These are phyloP conservation scores for Achaetomium macrosporum DNA, from an alignment of 2,329 filamentous ascomycete genomes.

Conservation along the genomic window DNA sequence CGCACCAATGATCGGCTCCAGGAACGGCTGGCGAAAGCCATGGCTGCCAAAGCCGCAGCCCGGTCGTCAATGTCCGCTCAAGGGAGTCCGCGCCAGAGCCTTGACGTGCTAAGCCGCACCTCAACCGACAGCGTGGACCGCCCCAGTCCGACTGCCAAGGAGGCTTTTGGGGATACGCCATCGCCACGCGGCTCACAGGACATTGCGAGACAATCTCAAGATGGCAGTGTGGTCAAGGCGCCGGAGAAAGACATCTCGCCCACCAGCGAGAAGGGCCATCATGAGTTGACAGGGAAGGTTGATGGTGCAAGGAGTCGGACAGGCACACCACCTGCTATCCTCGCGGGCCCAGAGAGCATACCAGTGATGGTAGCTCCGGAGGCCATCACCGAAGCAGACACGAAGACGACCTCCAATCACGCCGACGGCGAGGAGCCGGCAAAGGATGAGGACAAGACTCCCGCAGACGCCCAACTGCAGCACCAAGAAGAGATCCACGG, in stretches of 20 bases:
- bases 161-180: slow-evolving; percentile 12
- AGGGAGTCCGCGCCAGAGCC: slow-evolving; percentile 38
- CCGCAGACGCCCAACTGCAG: slow-evolving; percentile 40
- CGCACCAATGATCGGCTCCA: slow-evolving; percentile 76
- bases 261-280: not conserved
- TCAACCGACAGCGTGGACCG: slow-evolving; percentile 29
- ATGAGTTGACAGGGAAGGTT: not conserved
- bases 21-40: slow-evolving; percentile 80
- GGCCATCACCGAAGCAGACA: not conserved
- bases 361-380: not conserved
- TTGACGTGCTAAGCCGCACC: slow-evolving; percentile 31
- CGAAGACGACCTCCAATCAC: slow-evolving; percentile 1
- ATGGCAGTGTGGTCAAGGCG: not conserved
- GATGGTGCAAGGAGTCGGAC: slow-evolving; percentile 4
- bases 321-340: slow-evolving; percentile 5
- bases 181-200: slow-evolving; percentile 27
- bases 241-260: not conserved
- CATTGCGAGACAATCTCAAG: slow-evolving; percentile 17
- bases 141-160: slow-evolving; percentile 17
- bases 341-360: not conserved
- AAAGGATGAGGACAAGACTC: slow-evolving; percentile 32
- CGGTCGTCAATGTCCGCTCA: slow-evolving; percentile 33
- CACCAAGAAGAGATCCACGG: slow-evolving; percentile 77
- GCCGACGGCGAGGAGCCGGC: slow-evolving; percentile 35
- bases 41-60: slow-evolving; percentile 61